Percentiles rank a stretch among this genome's conserved stretches.
These are phyloP conservation scores for Cruciata laevipes DNA, from an alignment of 257 asterid species.

Conservation along the genomic window DNA sequence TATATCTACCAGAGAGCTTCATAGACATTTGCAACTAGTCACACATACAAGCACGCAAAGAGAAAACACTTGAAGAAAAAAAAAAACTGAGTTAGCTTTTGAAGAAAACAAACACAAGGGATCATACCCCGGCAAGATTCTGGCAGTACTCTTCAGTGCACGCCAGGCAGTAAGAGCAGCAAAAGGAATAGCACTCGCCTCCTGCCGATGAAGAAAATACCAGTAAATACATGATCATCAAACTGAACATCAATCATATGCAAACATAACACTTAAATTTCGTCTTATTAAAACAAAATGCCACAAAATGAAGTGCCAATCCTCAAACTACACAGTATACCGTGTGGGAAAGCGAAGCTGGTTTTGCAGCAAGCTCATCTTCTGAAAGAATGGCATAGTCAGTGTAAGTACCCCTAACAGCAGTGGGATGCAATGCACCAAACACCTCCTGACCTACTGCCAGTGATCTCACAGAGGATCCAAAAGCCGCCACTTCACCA, in stretches of 20 bases:
- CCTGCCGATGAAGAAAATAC: constrained; percentile 38
- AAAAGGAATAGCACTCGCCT: constrained; percentile 96
- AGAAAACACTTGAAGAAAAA: neutral
- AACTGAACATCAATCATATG: neutral
- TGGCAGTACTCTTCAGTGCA: constrained; percentile 81
- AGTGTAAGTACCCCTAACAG: constrained; percentile 92
- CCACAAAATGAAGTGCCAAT: neutral
- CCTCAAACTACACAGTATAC: constrained; percentile 32
- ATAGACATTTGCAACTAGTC: neutral
- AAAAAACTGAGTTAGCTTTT: neutral
- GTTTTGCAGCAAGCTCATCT: constrained; percentile 74
- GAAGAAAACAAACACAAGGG: neutral
- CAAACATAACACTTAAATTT: neutral
- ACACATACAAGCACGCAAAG: neutral
- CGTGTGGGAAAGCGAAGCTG: constrained; percentile 74
- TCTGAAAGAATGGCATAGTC: constrained; percentile 85
- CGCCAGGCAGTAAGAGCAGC: constrained; percentile 99
- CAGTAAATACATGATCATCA: neutral
- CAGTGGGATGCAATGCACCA: constrained; percentile 98
- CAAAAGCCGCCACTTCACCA: constrained; percentile 90
- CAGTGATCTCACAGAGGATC: constrained; percentile 59
- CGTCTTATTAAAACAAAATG: neutral
- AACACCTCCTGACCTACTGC: constrained; percentile 84
- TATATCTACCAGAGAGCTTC: neutral
- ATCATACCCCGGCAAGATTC: constrained; percentile 61